Evolutionary conservation across 108 stramenopile species (phyloP), one percentile per base, ranked within the genome.

Genomic region (Pseudonitzschia pungens): DNA sequence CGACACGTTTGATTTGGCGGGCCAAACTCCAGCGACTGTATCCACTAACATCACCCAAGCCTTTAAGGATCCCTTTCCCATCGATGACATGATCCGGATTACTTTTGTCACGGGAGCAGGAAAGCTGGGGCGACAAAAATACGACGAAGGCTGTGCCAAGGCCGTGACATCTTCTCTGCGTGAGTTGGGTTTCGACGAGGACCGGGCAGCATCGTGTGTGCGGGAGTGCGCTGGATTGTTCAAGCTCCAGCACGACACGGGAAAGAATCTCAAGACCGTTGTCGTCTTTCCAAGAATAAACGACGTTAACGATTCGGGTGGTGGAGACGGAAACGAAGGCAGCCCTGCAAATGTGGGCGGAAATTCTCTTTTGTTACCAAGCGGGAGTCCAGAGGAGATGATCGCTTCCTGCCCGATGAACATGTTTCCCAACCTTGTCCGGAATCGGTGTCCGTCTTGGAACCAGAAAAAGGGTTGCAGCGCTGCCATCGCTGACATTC

Each of bases 181-280:
- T 42, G 81, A 85, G 29, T 67, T 91, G n/a, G 96, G 91, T 28
- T 98, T 85, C 69, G 84, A 76, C 27, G 97, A 98, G 68, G 96
- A 98, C 78, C 83, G 87, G 21, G 92, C 92, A 0, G 97, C 94
- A 8, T 86, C 90, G 36, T 88, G 92, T 58, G 82, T 89, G 4
- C 44, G 76, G 12, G 94, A 95, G 68, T 94, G 92, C 67, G 95
- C 77, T 32, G 96, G 96, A 26, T 80, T 82, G 12, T 98, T 92
- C 78, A 98, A 98, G 79, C 63, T 81, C 54, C 97, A 98, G 76
- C 97, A 98, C 78, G 97, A 98, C 76, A 97, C 96, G 14, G 96
- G 95, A 14, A 96, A 96, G 81, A 98, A 96, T 69, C 62, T 96
- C n/a, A 92, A 95, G 63, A 96, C 95, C 21, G 92, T 96, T 12